These are phyloP conservation scores for Zasmidium cellare DNA, from an alignment of 2,329 filamentous ascomycete genomes.

Conservation along the genomic window DNA sequence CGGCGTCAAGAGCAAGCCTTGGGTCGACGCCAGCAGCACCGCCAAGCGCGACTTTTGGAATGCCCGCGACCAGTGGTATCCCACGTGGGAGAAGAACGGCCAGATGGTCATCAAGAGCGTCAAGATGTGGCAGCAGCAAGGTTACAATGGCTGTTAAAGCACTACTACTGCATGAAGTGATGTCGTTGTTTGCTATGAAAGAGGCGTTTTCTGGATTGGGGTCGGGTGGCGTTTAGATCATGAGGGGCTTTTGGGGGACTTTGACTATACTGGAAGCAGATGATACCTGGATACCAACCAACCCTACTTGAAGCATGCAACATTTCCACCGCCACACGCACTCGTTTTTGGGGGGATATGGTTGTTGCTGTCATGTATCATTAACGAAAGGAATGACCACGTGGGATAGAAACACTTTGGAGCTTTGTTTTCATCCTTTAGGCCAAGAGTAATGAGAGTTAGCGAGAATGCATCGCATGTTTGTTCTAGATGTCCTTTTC, in stretches of 20 bases:
- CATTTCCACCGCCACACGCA: too few species aligned
- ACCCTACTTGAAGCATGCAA: too few species aligned
- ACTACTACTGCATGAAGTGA: not conserved
- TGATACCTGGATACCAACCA: not conserved
- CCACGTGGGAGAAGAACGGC: slow-evolving; percentile 39
- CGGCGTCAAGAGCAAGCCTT: slow-evolving; percentile 70
- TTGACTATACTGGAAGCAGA: not conserved
- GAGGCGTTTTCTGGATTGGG: slow-evolving; percentile 6
- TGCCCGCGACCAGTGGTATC: slow-evolving; percentile 37
- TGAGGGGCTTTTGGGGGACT: too few species aligned
- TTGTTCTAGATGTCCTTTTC: not conserved
- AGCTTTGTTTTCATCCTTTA: too few species aligned
- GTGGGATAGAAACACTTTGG: not conserved
- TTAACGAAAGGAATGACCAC: not conserved
- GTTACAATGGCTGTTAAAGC: slow-evolving; percentile 46
- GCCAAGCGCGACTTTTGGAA: slow-evolving; percentile 79
- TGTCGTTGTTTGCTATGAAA: not conserved
- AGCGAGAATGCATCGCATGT: too few species aligned
- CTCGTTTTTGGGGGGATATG: not conserved
- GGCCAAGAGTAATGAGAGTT: too few species aligned
- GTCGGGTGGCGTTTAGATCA: not conserved
- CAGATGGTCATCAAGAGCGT: slow-evolving; percentile 42
- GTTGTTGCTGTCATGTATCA: not conserved
- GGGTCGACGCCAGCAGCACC: slow-evolving; percentile 67
- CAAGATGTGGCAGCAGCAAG: slow-evolving; percentile 51